Evolutionary conservation across 2,329 filamentous ascomycete species (phyloP).

Genomic region (Fusarium pseudograminearum): DNA sequence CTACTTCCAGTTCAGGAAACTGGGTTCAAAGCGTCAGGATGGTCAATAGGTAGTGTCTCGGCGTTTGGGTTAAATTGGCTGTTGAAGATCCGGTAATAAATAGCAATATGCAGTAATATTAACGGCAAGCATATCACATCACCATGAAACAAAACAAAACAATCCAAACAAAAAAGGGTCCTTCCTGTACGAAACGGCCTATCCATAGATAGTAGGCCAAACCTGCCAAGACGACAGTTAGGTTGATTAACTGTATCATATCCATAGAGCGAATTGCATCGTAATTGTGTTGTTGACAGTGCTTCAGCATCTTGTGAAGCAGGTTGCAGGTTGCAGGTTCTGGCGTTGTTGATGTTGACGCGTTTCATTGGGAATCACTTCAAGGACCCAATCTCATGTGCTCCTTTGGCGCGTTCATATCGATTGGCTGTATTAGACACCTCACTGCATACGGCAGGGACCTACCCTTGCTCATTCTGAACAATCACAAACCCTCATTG

Average conservation of each 20-base stretch:
- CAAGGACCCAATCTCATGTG: slow-evolving; percentile 32
- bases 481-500: background rate
- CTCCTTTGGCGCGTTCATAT: slow-evolving; percentile 24
- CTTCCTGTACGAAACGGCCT: slow-evolving; percentile 15
- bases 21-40: slow-evolving; percentile 40
- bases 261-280: background rate
- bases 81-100: slow-evolving; percentile 31
- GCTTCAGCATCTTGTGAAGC: background rate
- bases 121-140: background rate
- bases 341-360: slow-evolving; percentile 8
- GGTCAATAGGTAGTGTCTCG: slow-evolving; percentile 32
- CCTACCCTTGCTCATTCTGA: background rate
- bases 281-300: background rate
- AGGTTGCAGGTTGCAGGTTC: background rate
- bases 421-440: slow-evolving; percentile 25
- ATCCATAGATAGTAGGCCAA: background rate
- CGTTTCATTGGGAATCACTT: slow-evolving; percentile 25
- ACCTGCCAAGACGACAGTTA: background rate
- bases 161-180: background rate
- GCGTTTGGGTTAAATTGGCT: slow-evolving; percentile 36
- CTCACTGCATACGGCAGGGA: slow-evolving; percentile 18
- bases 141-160: slow-evolving; percentile 8
- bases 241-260: background rate
- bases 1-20: slow-evolving; percentile 43
- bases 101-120: slow-evolving; percentile 10